These are phyloP conservation scores for Pseudozyma thailandica DNA, from an alignment of 1,284 basidiomycete species.

Conservation along the genomic window DNA sequence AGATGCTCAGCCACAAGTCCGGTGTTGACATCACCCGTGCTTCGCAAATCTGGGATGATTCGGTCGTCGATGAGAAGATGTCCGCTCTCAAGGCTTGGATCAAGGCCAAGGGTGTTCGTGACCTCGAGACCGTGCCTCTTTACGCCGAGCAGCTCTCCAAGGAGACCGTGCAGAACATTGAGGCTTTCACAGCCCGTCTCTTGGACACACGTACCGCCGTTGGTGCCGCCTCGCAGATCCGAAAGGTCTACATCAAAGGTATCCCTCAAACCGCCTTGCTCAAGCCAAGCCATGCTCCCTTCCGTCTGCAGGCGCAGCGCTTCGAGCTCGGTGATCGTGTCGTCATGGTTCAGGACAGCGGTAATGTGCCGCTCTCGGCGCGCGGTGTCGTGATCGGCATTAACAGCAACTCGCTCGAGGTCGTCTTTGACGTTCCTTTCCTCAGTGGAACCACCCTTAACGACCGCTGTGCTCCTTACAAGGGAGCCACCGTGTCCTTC, in stretches of 20 bases:
- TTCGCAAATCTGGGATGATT: constrained; percentile 77
- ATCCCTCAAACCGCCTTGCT: constrained; percentile 94
- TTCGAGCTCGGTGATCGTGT: constrained; percentile 95
- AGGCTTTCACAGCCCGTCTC: constrained; percentile 80
- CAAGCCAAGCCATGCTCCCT: constrained; percentile 89
- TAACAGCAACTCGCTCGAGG: constrained; percentile 82
- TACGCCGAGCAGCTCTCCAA: constrained; percentile 91
- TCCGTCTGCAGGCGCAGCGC: constrained; percentile 88
- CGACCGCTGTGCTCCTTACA: constrained; percentile 70
- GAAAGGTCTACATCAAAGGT: constrained; percentile 87
- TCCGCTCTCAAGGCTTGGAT: constrained; percentile 87
- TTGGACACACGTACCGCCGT: constrained; percentile 45
- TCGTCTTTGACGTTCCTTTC: constrained; percentile 96
- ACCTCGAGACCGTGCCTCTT: constrained; percentile 91
- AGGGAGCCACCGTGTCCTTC: constrained; percentile 54
- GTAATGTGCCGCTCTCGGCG: constrained; percentile 88
- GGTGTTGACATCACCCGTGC: constrained; percentile 77
- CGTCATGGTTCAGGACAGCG: constrained; percentile 90
- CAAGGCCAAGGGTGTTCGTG: constrained; percentile 82
- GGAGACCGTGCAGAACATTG: constrained; percentile 69
- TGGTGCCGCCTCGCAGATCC: constrained; percentile 79
- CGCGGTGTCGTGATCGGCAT: constrained; percentile 95
- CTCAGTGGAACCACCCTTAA: constrained; percentile 88
- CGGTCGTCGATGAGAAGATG: constrained; percentile 77
- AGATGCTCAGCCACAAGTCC: constrained; percentile 44